These are phyloP conservation scores for Priceomyces medius DNA, from an alignment of 805 yeast species.

Conservation along the genomic window DNA sequence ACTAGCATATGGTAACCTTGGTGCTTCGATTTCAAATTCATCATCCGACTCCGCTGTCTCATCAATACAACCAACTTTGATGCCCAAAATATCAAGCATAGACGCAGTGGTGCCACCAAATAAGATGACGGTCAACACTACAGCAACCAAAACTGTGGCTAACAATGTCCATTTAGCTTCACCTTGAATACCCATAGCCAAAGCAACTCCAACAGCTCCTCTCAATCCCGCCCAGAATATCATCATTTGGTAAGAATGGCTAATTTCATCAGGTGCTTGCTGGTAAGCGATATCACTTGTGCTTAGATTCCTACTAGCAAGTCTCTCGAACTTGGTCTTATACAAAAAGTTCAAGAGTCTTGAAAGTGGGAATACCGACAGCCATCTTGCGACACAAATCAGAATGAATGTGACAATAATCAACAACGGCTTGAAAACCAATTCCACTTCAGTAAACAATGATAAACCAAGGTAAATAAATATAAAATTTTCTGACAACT, in stretches of 20 bases:
- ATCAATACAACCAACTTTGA: constrained; percentile 85
- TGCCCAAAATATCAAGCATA: constrained; percentile 93
- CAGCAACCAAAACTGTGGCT: constrained; percentile 96
- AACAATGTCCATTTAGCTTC: constrained; percentile 83
- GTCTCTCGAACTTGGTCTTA: constrained; percentile 52
- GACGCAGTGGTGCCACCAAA: constrained; percentile 99
- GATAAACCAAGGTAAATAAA: constrained; percentile 94
- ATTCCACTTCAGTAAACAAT: constrained; percentile 91
- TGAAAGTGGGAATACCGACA: constrained; percentile 94
- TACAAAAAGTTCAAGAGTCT: constrained; percentile 77
- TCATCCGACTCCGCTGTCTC: constrained; percentile 79
- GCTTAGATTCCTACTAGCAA: constrained; percentile 24
- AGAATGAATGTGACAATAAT: constrained; percentile 88
- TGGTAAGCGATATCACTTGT: constrained; percentile 42
- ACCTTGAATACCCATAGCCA: constrained; percentile 96
- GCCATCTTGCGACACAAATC: constrained; percentile 94
- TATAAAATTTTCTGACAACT: constrained; percentile 93
- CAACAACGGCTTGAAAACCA: constrained; percentile 89
- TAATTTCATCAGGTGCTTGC: constrained; percentile 78
- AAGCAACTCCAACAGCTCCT: constrained; percentile 99
- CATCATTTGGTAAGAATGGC: constrained; percentile 96
- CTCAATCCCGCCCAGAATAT: constrained; percentile 98
- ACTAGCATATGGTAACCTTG: constrained; percentile 33
- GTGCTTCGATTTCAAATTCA: constrained; percentile 89
- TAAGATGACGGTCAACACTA: constrained; percentile 89